Conservation (phyloP, 768 basidiomycete species). For the Amanita muscaria region DNA sequence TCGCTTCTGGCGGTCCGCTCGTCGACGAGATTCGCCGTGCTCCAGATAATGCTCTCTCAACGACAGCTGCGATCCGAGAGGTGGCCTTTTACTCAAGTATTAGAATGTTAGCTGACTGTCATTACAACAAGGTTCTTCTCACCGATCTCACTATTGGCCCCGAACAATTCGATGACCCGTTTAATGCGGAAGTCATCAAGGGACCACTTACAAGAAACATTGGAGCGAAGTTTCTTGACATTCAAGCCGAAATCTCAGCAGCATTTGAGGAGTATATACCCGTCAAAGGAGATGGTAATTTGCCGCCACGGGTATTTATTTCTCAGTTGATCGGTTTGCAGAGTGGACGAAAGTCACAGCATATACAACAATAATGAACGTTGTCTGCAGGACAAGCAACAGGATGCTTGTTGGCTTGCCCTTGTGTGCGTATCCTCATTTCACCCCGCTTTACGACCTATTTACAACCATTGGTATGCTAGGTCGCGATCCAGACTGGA, state of each 20-base stretch:
- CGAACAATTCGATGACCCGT: constrained; percentile 14
- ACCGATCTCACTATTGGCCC: constrained; percentile 27
- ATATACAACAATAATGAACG: constrained; percentile 13
- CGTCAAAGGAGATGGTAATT: neutral
- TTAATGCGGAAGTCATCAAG: constrained; percentile 18
- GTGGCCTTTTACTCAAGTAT: neutral
- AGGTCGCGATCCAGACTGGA: constrained; percentile 18
- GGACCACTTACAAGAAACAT: constrained; percentile 22
- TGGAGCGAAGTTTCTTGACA: constrained; percentile 16
- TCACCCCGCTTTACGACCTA: too few relatives aligned
- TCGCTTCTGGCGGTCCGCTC: constrained; percentile 28
- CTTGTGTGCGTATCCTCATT: constrained; percentile 13
- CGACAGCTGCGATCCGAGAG: constrained; percentile 25
- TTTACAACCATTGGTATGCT: neutral
- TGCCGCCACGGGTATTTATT: too few relatives aligned
- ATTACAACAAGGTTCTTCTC: constrained; percentile 18
- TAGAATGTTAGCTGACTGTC: neutral
- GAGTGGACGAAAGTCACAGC: constrained; percentile 14
- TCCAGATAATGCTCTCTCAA: constrained; percentile 35
- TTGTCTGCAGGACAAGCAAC: constrained; percentile 16
- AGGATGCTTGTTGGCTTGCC: constrained; percentile 20
- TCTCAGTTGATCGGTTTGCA: neutral
- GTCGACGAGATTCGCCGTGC: constrained; percentile 38
- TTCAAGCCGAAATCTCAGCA: constrained; percentile 18
- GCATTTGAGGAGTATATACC: constrained; percentile 17